Evolutionary conservation across 176 grass and related monocot species (phyloP).

Genomic region (Hordeum marinum): DNA sequence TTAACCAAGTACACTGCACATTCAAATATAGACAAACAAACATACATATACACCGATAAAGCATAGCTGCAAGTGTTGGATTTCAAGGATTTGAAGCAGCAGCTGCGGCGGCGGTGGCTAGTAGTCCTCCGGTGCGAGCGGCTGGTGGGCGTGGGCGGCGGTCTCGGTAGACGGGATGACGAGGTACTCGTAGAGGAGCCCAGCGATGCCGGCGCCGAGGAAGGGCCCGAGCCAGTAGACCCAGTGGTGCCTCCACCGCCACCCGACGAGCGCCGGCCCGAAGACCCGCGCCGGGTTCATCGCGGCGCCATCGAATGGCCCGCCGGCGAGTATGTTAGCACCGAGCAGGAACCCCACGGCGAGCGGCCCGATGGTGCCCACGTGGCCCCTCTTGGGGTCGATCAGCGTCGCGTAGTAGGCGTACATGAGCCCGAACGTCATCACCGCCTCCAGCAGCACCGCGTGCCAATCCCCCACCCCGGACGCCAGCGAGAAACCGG

Average conservation of each 20-base stretch:
- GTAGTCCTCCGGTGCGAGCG: slow-evolving; percentile 88
- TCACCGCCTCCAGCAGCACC: slow-evolving; percentile 66
- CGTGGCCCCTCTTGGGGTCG: slow-evolving; percentile 68
- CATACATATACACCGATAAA: neutral
- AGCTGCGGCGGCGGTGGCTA: slow-evolving; percentile 18
- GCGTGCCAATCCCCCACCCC: slow-evolving; percentile 78
- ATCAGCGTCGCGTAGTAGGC: slow-evolving; percentile 81
- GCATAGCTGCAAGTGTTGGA: neutral
- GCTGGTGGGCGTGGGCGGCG: slow-evolving; percentile 57
- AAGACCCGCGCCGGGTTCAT: slow-evolving; percentile 95
- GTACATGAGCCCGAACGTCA: slow-evolving; percentile 92
- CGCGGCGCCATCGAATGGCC: slow-evolving; percentile 77
- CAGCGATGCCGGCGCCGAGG: slow-evolving; percentile 61
- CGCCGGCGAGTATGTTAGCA: slow-evolving; percentile 80
- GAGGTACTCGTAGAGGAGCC: slow-evolving; percentile 73
- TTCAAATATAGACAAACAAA: neutral
- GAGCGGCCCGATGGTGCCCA: slow-evolving; percentile 77
- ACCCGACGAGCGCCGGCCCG: slow-evolving; percentile 66
- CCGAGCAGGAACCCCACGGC: slow-evolving; percentile 77
- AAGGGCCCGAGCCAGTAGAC: slow-evolving; percentile 91
- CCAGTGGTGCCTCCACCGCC: slow-evolving; percentile 93
- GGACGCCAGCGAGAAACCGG: slow-evolving; percentile 67
- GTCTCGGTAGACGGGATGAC: slow-evolving; percentile 45
- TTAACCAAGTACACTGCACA: slow-evolving; percentile 2
- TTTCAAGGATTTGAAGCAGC: neutral